phyloP scores from a whole-genome alignment of 345 rosid genomes.

The Populus euphratica region DNA sequence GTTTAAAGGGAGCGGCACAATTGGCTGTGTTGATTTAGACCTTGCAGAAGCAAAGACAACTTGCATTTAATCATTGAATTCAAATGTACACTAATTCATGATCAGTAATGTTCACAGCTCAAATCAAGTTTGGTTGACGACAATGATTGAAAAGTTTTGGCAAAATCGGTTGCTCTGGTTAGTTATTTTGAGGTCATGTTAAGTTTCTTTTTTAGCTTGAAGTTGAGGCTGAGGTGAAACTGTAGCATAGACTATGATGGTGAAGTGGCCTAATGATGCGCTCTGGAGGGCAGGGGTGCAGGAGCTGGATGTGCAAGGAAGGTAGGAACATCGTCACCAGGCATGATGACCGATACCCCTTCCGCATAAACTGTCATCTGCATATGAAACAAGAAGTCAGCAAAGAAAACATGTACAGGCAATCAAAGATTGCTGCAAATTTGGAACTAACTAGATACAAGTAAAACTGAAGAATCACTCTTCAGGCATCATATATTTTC shows the following conservation, averaged over 20 bases:
- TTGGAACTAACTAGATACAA: neutral
- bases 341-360: slow-evolving; percentile 80
- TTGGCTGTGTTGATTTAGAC: neutral
- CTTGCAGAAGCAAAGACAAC: neutral
- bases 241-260: slow-evolving; percentile 25
- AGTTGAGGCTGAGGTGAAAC: slow-evolving; percentile 6
- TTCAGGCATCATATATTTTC: neutral
- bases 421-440: neutral
- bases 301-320: slow-evolving; percentile 75
- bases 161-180: neutral
- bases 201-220: slow-evolving; percentile 10
- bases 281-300: slow-evolving; percentile 43
- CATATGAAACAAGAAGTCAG: slow-evolving; percentile 3
- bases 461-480: neutral
- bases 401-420: neutral
- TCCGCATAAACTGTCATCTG: slow-evolving; percentile 52
- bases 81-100: neutral
- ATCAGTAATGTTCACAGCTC: neutral
- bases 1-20: neutral
- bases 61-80: neutral
- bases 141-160: neutral
- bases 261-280: slow-evolving; percentile 30
- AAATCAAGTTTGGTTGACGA: neutral
- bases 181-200: slow-evolving; percentile 6
- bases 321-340: slow-evolving; percentile 65